These are phyloP conservation scores for Ulmus americana DNA, from an alignment of 331 rosid species.

Conservation along the genomic window DNA sequence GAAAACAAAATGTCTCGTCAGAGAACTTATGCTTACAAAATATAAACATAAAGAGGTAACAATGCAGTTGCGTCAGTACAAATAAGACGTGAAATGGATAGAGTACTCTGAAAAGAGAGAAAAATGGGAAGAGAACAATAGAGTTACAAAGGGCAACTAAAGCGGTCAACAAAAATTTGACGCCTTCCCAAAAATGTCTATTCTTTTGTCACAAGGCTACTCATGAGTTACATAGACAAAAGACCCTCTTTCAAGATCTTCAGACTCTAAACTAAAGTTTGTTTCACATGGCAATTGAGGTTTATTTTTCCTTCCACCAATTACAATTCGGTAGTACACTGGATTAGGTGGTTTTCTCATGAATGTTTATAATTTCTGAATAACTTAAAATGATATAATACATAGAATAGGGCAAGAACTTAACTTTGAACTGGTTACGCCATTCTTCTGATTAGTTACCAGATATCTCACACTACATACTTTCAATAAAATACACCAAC, in stretches of 20 bases:
- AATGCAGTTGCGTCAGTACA: too few species aligned
- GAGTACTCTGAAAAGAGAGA: too few species aligned
- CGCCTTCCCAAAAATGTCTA: too few species aligned
- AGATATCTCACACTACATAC: neutral
- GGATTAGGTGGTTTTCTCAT: neutral
- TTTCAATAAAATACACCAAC: neutral
- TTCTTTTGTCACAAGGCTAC: neutral
- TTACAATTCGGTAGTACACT: too few species aligned
- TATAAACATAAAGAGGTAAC: too few species aligned
- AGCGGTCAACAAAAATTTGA: too few species aligned
- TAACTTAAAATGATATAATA: neutral
- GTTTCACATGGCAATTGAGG: neutral
- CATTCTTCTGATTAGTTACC: neutral
- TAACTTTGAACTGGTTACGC: neutral
- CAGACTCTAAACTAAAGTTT: neutral
- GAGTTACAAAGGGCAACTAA: too few species aligned
- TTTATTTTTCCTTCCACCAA: neutral
- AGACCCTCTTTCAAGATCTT: too few species aligned
- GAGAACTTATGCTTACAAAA: constrained; percentile 3
- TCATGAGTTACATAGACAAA: neutral
- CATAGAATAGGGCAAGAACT: neutral
- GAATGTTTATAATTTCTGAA: neutral
- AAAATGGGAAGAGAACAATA: neutral
- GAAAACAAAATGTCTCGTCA: constrained; percentile 15
- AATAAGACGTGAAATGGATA: too few species aligned